Conservation (phyloP, 2,329 filamentous ascomycete species). For the Tricladium varicosporioides region DNA sequence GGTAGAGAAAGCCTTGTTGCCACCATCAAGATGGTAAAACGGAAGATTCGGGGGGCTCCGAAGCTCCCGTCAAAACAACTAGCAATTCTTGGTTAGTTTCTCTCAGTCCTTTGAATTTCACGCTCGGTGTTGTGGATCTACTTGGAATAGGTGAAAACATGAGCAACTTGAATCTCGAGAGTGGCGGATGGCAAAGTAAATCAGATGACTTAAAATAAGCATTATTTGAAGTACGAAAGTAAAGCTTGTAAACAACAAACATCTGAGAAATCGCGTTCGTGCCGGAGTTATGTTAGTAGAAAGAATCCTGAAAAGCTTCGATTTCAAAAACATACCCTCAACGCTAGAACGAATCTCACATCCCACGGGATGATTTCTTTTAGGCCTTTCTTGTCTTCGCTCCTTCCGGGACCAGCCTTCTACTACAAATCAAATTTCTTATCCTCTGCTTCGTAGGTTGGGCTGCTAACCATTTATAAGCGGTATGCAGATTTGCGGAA, state of each 20-base stretch:
- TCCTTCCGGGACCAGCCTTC: not conserved
- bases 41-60: slow-evolving; percentile 38
- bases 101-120: not conserved
- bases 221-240: too few species aligned
- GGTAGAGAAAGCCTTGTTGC: slow-evolving; percentile 15
- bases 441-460: not conserved
- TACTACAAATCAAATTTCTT: not conserved
- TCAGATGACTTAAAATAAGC: not conserved
- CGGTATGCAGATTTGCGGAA: slow-evolving; percentile 76
- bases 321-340: too few species aligned
- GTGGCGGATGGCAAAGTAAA: too few species aligned
- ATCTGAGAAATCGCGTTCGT: too few species aligned
- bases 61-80: slow-evolving; percentile 77
- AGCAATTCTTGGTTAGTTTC: slow-evolving; percentile 68
- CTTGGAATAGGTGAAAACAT: not conserved
- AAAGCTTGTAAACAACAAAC: too few species aligned
- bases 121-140: not conserved
- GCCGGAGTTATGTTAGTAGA: too few species aligned
- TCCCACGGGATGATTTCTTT: not conserved
- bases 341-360: too few species aligned
- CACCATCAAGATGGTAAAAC: slow-evolving; percentile 21
- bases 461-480: slow-evolving; percentile 39
- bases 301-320: too few species aligned
- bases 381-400: not conserved
- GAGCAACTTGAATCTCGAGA: too few species aligned